Evolutionary conservation across 179 eudicot genomes (phyloP), one percentile per base, ranked within the genome.

Genomic region (Heliamphora pulchella): DNA sequence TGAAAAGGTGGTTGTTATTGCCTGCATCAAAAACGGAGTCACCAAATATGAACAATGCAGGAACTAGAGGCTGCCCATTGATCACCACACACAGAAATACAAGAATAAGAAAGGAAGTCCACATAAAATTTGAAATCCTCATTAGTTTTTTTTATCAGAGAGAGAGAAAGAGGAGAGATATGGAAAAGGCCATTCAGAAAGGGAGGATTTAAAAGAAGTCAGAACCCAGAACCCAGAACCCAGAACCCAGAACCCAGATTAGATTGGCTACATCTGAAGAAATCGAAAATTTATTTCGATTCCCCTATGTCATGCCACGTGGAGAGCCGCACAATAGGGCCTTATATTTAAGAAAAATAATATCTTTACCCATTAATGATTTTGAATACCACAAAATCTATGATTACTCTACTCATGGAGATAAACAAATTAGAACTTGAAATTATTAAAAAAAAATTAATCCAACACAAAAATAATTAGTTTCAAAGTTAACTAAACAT

Each of bases 21-120:
- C 98, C 98, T 3, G 68, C 98, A 81, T 95, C 98, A 50, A 84
- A 87, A 7, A 87, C 86, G 8, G 98, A 95, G 86, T 95, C 98
- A 1, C 98, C 98, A 82, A 95, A 95, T 73, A 93, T 79, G 84
- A 93, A 87, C 78, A 95, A 74, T 76, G 98, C 98, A 8, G 98
- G 98, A 14, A 91, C 97, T 15, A 92, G 77, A 44, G 98, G 89
- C 73, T 95, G 94, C 71, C 89, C 93, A 81, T 89, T 82, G 17
- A 63, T 82, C 75, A 54, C 84, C 73, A 50, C 58, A 61, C 15
- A 20, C n/a, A 82, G 48, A 61, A 75, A 15, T 11, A 81, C 20
- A 55, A 82, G 65, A 48, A 87, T 31, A 31, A 82, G 80, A 31
- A 66, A 57, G 17, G n/a, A 50, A 44, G 15, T 14, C 15, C 41